Evolutionary conservation across 2,329 filamentous ascomycete species (phyloP).

Genomic region (Arthroderma sp.): DNA sequence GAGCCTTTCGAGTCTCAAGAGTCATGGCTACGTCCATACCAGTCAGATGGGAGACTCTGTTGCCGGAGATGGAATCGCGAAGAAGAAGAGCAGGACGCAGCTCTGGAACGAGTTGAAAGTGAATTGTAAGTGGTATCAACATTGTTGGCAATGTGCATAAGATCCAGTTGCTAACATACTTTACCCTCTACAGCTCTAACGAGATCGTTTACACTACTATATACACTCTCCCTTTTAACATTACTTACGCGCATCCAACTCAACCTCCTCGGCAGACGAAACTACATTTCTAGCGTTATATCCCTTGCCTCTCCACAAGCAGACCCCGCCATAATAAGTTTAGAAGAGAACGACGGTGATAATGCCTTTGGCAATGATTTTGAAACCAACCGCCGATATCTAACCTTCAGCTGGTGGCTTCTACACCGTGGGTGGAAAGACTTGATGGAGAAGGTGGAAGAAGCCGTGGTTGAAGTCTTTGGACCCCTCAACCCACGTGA

Average conservation of each 20-base stretch:
- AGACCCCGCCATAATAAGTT: constrained; percentile 62
- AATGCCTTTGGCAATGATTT: constrained; percentile 85
- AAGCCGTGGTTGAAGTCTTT: constrained; percentile 81
- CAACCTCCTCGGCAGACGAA: constrained; percentile 87
- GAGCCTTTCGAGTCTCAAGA: constrained; percentile 63
- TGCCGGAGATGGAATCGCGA: constrained; percentile 37
- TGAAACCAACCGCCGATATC: constrained; percentile 85
- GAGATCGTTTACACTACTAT: constrained; percentile 78
- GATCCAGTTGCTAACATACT: not conserved
- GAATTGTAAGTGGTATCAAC: constrained; percentile 50
- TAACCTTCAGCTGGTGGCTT: constrained; percentile 97
- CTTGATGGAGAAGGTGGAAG: constrained; percentile 66
- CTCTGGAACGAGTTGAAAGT: constrained; percentile 97
- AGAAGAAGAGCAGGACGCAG: constrained; percentile 70
- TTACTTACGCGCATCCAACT: constrained; percentile 91
- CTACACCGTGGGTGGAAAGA: constrained; percentile 81
- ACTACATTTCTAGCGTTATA: constrained; percentile 91
- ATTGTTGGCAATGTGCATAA: not conserved
- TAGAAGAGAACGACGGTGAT: constrained; percentile 89
- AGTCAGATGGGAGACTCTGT: constrained; percentile 58
- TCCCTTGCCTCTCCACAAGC: constrained; percentile 67
- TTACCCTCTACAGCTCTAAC: constrained; percentile 59
- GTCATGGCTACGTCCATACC: constrained; percentile 70
- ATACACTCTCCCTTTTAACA: constrained; percentile 77
- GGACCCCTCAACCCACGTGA: constrained; percentile 80